These are phyloP conservation scores for Protomyces macrosporus DNA, from an alignment of 1,139 yeast species.

Conservation along the genomic window DNA sequence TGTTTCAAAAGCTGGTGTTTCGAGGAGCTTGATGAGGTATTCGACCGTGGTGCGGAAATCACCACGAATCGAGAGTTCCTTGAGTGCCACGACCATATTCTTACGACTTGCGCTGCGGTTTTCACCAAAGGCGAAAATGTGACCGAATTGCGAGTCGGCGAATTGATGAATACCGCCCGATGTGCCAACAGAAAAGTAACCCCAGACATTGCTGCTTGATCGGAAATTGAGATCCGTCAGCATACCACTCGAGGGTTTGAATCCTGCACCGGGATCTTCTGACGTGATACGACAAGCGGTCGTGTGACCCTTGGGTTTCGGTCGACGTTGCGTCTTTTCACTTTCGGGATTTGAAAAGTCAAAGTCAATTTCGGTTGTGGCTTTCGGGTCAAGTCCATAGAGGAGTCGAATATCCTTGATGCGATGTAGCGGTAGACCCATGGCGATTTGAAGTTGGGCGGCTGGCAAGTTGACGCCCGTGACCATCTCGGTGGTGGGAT, in stretches of 20 bases:
- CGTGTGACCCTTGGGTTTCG: slow-evolving; percentile 95
- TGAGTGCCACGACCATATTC: slow-evolving; percentile 97
- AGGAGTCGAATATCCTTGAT: slow-evolving; percentile 84
- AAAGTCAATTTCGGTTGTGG: slow-evolving; percentile 83
- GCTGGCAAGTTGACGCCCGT: slow-evolving; percentile 97
- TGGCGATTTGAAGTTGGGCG: slow-evolving; percentile 95
- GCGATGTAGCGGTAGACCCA: slow-evolving; percentile 97
- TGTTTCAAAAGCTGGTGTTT: slow-evolving; percentile 93
- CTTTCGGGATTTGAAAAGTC: slow-evolving; percentile 73
- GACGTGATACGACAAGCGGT: slow-evolving; percentile 98
- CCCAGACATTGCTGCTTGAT: slow-evolving; percentile 97
- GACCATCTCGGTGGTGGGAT: slow-evolving; percentile 99
- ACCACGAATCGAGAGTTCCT: slow-evolving; percentile 94
- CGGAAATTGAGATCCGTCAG: slow-evolving; percentile 93
- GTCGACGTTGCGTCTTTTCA: slow-evolving; percentile 75
- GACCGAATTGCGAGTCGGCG: slow-evolving; percentile 97
- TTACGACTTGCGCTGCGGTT: slow-evolving; percentile 96
- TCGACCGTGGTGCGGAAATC: slow-evolving; percentile 97
- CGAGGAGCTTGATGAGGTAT: slow-evolving; percentile 85
- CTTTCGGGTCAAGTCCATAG: slow-evolving; percentile 94
- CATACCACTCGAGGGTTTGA: slow-evolving; percentile 96
- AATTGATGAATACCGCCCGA: slow-evolving; percentile 96
- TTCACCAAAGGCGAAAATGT: slow-evolving; percentile 97
- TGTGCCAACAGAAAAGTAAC: slow-evolving; percentile 94
- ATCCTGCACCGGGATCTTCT: slow-evolving; percentile 98